phyloP scores from a whole-genome alignment of 768 basidiomycete species.

The Royoungia palumana region DNA sequence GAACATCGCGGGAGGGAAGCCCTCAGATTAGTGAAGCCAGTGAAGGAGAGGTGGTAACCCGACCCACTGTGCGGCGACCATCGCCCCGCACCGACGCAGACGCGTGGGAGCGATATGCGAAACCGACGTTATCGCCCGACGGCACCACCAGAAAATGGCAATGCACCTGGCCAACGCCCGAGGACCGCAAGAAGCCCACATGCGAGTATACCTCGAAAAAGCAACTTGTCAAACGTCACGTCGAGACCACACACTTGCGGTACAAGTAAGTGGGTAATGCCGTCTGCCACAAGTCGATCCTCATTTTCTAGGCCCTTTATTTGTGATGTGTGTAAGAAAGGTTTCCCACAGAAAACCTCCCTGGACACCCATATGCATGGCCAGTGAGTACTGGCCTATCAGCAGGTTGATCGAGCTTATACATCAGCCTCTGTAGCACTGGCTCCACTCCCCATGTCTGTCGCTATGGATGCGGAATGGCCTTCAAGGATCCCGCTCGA shows the following conservation, averaged over 20 bases:
- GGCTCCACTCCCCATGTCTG: conserved; percentile 54
- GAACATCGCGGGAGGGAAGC: conserved; percentile 29
- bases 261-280: conserved; percentile 46
- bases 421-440: conserved; percentile 40
- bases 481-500: conserved; percentile 64
- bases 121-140: conserved; percentile 31
- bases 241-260: conserved; percentile 59
- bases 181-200: conserved; percentile 28
- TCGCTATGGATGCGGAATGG: conserved; percentile 46
- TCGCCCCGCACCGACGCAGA: conserved; percentile 30
- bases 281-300: conserved; percentile 8
- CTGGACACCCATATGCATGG: conserved; percentile 55
- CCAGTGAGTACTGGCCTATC: conserved; percentile 36
- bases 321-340: conserved; percentile 50
- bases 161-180: conserved; percentile 40
- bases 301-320: conserved; percentile 43
- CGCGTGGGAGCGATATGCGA: conserved; percentile 34
- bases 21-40: conserved; percentile 32
- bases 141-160: conserved; percentile 37
- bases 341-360: conserved; percentile 59
- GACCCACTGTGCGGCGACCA: conserved; percentile 18
- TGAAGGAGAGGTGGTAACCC: conserved; percentile 19
- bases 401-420: conserved; percentile 8
- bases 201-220: conserved; percentile 52
- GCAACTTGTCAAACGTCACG: conserved; percentile 67